Base-by-base conservation (phyloP, 2,329 filamentous ascomycete genomes). In the Alternaria atra region DNA sequence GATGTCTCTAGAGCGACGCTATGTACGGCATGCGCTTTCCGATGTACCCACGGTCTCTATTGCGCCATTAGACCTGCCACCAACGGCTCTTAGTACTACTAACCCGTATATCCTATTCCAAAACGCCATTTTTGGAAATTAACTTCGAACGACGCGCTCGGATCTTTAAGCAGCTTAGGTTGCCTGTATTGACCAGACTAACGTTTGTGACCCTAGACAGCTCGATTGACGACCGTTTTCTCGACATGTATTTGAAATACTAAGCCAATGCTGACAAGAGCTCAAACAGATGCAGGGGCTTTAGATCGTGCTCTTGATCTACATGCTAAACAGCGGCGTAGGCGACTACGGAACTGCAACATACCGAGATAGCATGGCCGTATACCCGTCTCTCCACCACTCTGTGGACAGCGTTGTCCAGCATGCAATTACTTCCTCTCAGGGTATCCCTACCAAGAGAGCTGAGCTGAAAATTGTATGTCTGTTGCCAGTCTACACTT, bases 21-120 rank as follows among this genome's bases (percentile, higher is more conserved):
- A 57, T 30, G 39, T 50, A 52, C 43, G 34, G 55, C 46, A 27
- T 39, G 46, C 12, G 20, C 51, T 61, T 44, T 6, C 35, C 44
- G 27, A 40, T 39, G 52, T 55, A 46, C 47, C 32, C 51, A 43
- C 37, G 15, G 30, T 60, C 44, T 47, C 57, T 17, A 60, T 56
- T 60, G 57, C 57, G 52, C 57, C 52, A 60, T 60, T 56, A 34
- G 37, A 50, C 37, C 47, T 50, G 52, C 44, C 43, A 40, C 52
- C 57, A 71, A 72, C 68, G 65, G 64, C 53, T 60, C 63, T 65
- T 61, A 68, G 65, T 58, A 67, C 63, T 57, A 61, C 56, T 60
- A 64, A 57, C 52, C 57, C 44, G 51, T 23, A 13, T 62, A 59
- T 60, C 60, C 61, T 55, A 51, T 68, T 65, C 51, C 50, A 60